Evolutionary conservation across 164 flowering plant species (phyloP).

Genomic region (Protea cynaroides): DNA sequence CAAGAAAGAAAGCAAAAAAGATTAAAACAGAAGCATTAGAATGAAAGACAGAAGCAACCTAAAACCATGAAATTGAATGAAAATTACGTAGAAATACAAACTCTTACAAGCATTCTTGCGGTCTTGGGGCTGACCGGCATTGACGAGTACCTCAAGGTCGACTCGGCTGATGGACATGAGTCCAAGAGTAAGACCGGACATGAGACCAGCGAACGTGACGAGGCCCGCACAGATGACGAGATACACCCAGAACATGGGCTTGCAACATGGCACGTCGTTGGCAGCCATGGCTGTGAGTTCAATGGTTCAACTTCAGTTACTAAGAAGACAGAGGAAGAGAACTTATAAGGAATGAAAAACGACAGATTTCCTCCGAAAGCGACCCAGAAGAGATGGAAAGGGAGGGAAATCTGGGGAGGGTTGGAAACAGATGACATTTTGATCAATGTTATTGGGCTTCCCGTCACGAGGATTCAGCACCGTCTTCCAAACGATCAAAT

Average conservation of each 20-base stretch:
- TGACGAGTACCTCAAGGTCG: slow-evolving; percentile 57
- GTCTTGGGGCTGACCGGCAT: slow-evolving; percentile 51
- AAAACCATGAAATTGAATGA: not conserved
- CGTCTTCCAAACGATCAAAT: no score
- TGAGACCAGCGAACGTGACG: slow-evolving; percentile 53
- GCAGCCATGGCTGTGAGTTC: slow-evolving; percentile 30
- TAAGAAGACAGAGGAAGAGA: not conserved
- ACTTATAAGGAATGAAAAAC: not conserved
- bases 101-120: slow-evolving; percentile 40
- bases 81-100: not conserved
- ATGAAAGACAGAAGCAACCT: not conserved
- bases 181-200: slow-evolving; percentile 65
- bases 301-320: not conserved
- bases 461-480: no score
- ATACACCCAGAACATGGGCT: slow-evolving; percentile 47
- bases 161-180: slow-evolving; percentile 58
- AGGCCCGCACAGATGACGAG: slow-evolving; percentile 27
- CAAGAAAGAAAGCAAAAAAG: not conserved
- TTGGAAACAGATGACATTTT: not conserved
- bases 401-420: not conserved
- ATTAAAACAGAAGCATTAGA: not conserved
- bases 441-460: no score
- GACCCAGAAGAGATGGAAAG: not conserved
- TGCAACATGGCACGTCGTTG: slow-evolving; percentile 47
- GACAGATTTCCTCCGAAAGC: not conserved